phyloP scores from a whole-genome alignment of 2,329 filamentous ascomycete species.

The Rachicladosporium sp. region DNA sequence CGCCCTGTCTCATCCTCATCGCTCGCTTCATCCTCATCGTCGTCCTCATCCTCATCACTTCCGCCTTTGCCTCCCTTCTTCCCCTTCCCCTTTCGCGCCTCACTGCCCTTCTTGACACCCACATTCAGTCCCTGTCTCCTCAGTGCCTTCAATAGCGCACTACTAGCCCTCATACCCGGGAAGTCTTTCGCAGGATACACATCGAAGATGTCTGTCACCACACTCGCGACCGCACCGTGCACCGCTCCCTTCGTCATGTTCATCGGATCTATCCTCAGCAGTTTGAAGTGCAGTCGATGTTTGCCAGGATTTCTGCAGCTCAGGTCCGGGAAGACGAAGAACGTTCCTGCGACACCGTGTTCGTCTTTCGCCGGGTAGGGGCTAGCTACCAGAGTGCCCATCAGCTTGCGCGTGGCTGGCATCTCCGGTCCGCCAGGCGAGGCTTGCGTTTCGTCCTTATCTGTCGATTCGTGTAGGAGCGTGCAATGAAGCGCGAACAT shows the following conservation, averaged over 20 bases:
- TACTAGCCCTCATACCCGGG: constrained; percentile 70
- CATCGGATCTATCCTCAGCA: constrained; percentile 57
- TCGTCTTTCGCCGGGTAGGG: constrained; percentile 69
- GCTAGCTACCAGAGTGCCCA: constrained; percentile 67
- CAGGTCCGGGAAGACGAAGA: constrained; percentile 76
- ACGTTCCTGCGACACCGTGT: constrained; percentile 59
- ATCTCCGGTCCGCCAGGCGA: constrained; percentile 37
- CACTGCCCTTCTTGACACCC: constrained; percentile 76
- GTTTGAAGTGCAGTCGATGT: constrained; percentile 62
- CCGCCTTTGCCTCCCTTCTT: constrained; percentile 23
- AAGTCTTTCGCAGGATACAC: constrained; percentile 81
- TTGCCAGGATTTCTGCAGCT: constrained; percentile 65
- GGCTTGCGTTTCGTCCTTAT: constrained; percentile 52
- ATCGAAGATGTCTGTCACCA: constrained; percentile 59
- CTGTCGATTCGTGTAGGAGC: constrained; percentile 58
- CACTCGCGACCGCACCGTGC: constrained; percentile 37
- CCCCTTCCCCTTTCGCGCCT: constrained; percentile 32
- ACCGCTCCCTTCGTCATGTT: constrained; percentile 42
- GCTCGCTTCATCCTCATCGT: constrained; percentile 50
- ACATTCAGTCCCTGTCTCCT: constrained; percentile 74
- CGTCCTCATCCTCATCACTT: constrained; percentile 48
- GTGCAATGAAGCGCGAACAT: constrained; percentile 53
- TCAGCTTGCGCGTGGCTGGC: constrained; percentile 60
- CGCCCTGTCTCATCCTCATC: constrained; percentile 2
- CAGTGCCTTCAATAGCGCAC: constrained; percentile 57